A percentile compares a stretch with the other conserved stretches of the same genome.
Evolutionary conservation across 805 yeast species (phyloP).

Genomic region (Candida methanosorbosa): DNA sequence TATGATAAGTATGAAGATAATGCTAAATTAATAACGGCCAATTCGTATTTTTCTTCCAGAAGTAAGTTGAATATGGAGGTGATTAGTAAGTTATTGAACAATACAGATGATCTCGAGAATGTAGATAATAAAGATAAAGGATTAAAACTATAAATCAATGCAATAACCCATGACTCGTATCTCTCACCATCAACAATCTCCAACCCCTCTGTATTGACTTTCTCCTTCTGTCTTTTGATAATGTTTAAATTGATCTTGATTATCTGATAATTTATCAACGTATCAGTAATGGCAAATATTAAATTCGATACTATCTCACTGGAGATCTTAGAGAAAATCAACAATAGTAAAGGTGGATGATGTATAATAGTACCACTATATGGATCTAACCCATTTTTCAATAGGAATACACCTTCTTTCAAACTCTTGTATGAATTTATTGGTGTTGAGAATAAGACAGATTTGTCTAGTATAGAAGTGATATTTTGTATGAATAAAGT

Average conservation of each 20-base stretch:
- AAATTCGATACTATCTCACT: conserved; percentile 21
- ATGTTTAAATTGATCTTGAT: conserved; percentile 38
- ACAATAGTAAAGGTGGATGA: conserved; percentile 71
- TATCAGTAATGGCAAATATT: conserved; percentile 53
- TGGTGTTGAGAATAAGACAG: conserved; percentile 66
- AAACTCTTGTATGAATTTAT: conserved; percentile 58
- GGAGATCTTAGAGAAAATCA: conserved; percentile 31
- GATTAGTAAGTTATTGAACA: conserved; percentile 53
- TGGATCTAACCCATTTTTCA: conserved; percentile 47
- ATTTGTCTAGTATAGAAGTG: conserved; percentile 30
- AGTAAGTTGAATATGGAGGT: conserved; percentile 39
- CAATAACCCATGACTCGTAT: conserved; percentile 13
- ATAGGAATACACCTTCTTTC: conserved; percentile 59
- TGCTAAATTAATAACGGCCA: conserved; percentile 47
- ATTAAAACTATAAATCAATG: conserved; percentile 61
- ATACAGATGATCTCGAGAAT: conserved; percentile 57
- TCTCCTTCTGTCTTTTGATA: conserved; percentile 3
- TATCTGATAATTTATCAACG: conserved; percentile 45
- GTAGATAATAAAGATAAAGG: conserved; percentile 70
- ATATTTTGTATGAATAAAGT: conserved; percentile 17
- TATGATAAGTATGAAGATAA: conserved; percentile 56
- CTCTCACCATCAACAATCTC: too few relatives aligned
- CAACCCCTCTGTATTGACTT: conserved; percentile 1
- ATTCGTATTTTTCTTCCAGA: conserved; percentile 26
- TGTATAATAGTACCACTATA: conserved; percentile 79